Percentiles rank a stretch among this genome's conserved stretches.
phyloP scores from a whole-genome alignment of 2,329 filamentous ascomycete species.

The Hymenoscyphus infarciens region DNA sequence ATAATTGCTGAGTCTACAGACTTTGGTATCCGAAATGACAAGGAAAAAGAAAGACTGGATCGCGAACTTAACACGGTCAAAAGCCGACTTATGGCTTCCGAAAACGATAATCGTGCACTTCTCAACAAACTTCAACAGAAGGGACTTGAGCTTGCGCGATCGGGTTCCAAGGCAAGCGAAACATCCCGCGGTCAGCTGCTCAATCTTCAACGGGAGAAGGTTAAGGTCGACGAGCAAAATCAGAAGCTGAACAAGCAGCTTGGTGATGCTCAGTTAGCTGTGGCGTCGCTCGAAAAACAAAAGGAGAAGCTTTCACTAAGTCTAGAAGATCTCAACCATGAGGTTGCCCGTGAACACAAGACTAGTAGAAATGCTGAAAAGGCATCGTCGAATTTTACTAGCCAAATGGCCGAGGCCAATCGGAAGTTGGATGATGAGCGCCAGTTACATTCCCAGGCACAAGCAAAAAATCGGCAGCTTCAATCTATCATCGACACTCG shows the following conservation, averaged over 20 bases:
- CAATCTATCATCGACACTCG: conserved; percentile 75
- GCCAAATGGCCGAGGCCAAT: conserved; percentile 85
- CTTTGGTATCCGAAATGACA: conserved; percentile 85
- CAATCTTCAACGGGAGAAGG: conserved; percentile 78
- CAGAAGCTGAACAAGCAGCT: conserved; percentile 77
- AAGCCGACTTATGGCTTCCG: conserved; percentile 82
- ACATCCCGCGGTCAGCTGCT: conserved; percentile 73
- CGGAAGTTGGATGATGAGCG: conserved; percentile 86
- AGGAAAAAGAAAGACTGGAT: conserved; percentile 90
- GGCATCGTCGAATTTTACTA: conserved; percentile 70
- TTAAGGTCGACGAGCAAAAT: conserved; percentile 77
- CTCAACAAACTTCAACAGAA: conserved; percentile 97
- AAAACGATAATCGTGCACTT: conserved; percentile 93
- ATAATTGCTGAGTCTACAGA: conserved; percentile 85
- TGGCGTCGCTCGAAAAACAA: conserved; percentile 86
- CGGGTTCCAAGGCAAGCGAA: conserved; percentile 80
- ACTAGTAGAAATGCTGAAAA: conserved; percentile 88
- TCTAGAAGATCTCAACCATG: conserved; percentile 88
- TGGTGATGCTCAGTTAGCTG: conserved; percentile 76
- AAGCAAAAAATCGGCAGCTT: conserved; percentile 77
- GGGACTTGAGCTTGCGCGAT: conserved; percentile 90
- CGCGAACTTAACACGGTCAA: conserved; percentile 88
- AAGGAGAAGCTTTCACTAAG: conserved; percentile 87
- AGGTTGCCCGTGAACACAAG: conserved; percentile 86
- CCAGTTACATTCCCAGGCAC: conserved; percentile 79